Base-by-base conservation (phyloP, 352 stramenopile species). In the Pythium utonaiense region DNA sequence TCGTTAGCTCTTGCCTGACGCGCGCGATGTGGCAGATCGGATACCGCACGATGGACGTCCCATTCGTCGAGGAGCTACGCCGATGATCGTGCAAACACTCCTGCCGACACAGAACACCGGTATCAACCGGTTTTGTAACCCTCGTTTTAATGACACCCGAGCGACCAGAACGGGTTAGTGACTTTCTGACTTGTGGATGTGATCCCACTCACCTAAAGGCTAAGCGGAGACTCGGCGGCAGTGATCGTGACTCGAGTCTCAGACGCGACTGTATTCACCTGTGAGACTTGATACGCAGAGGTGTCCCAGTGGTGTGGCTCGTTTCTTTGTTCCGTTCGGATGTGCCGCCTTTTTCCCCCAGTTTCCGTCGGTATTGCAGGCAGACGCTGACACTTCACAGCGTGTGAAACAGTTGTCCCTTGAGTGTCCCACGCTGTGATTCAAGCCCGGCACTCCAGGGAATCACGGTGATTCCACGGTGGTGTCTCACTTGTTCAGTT, bases 71-170 rank as follows among this genome's bases (percentile, higher is more conserved):
- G 12, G 12, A 33, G 44, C 55, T 49, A 27, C 36, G 28, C 52
- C 22, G 27, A 33, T 47, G 54, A 67, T 67, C n/a, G 48, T 62
- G 61, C 61, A 67, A 67, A 62, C 61, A 59, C 53, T 67, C 53
- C 21, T 47, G 40, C 22, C 51, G 61, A 67, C 33, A 66, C 52
- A 66, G 60, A 66, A 42, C 6, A 61, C 42, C 60, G 60, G 60
- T 57, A 57, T 33, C 3, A 4, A 19, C 21, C 50, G 50, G 31
- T 53, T 42, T 12, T 2, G 25, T 25, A 14, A 33, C 45, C 22
- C 16, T 31, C 44, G 28, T 3, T 17, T 33, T 16, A 61, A 42
- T 52, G 41, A 12, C 44, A 3, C 7, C 3, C n/a, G 17, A 21
- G 13, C 24, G 16, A 4, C 12, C 8, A 28, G 21, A 33, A 33